Conservation (phyloP, 2,329 filamentous ascomycete species). For the Penicillium sp. region DNA sequence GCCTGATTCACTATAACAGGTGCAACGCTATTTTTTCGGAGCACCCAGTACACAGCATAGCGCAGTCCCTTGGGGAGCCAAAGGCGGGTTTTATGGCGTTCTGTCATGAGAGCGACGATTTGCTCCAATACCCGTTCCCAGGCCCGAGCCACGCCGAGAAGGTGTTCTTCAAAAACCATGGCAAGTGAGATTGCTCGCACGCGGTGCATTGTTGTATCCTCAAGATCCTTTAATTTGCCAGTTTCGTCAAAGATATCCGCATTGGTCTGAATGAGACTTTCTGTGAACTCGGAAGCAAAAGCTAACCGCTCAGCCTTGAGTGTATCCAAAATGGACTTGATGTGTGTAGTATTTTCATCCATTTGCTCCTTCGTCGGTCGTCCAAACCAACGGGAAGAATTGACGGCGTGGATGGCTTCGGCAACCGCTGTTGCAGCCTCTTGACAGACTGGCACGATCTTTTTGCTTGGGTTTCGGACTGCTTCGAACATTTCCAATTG, state of each 20-base stretch:
- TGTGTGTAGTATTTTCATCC: slow-evolving; percentile 21
- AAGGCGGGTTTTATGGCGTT: slow-evolving; percentile 36
- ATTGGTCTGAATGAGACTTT: slow-evolving; percentile 43
- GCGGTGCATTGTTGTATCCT: slow-evolving; percentile 22
- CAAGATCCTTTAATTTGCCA: slow-evolving; percentile 36
- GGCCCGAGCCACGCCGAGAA: slow-evolving; percentile 29
- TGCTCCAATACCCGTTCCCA: slow-evolving; percentile 40
- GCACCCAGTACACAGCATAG: slow-evolving; percentile 43
- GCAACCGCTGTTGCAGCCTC: slow-evolving; percentile 22
- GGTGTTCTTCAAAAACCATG: slow-evolving; percentile 52
- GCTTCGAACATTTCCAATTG: slow-evolving; percentile 34
- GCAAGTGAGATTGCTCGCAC: slow-evolving; percentile 46
- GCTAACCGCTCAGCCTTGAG: slow-evolving; percentile 27
- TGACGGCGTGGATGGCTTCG: slow-evolving; percentile 32
- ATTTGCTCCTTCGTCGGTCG: slow-evolving; percentile 21
- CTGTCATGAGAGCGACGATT: slow-evolving; percentile 38
- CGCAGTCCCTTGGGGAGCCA: slow-evolving; percentile 47
- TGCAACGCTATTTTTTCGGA: slow-evolving; percentile 26
- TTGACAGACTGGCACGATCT: slow-evolving; percentile 29
- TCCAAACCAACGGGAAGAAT: slow-evolving; percentile 29
- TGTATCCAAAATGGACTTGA: slow-evolving; percentile 19
- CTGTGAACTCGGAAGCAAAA: slow-evolving; percentile 38
- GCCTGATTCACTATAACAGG: slow-evolving; percentile 21
- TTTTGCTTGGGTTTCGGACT: slow-evolving; percentile 28
- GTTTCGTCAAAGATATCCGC: slow-evolving; percentile 44